Base-by-base conservation (phyloP, 352 stramenopile species). In the Pythium grandisporangium region DNA sequence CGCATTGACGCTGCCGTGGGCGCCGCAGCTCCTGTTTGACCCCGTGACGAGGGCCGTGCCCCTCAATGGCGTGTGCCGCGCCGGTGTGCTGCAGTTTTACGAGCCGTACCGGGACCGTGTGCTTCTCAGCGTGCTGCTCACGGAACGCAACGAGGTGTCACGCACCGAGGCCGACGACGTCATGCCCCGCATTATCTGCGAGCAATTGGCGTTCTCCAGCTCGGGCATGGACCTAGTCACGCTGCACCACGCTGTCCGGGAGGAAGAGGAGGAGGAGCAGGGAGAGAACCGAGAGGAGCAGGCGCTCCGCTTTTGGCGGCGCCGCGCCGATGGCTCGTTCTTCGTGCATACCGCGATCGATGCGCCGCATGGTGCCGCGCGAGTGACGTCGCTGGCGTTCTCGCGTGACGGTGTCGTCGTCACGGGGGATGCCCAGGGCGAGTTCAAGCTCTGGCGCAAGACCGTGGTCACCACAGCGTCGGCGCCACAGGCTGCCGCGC, bases 361-460 rank as follows among this genome's bases (percentile, higher is more conserved):
- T 35, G 63, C 70, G 5, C 80, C 83, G 42, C 83, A 95, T 43
- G 70, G 65, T n/a, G 55, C 45, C 6, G 55, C 62, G 3, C 36
- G 35, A 2, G 63, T 87, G 22, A 84, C 76, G 17, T 66, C 50
- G 22, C 48, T 87, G 26, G 66, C 64, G 21, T 90, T 67, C 35
- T 85, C 63, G 16, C 51, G 61, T 6, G 55, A 64, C 10, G 58
- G 75, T 21, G 57, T 58, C 13, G 70, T 84, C 1, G 76, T 84
- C 30, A 89, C 75, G 20, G 69, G 66, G 17, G 82, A 93, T 36
- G 48, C 59, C 5, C 39, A 67, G 6, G 74, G 80, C 7, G 76
- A 87, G 30, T 93, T 93, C 49, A 88, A 88, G 50, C 48, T 95
- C 10, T 95, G 78, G 80, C 66, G 74, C 42, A 76, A 82, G 42